Base-by-base conservation (phyloP, 78 protist species). In the Guillardia theta region DNA sequence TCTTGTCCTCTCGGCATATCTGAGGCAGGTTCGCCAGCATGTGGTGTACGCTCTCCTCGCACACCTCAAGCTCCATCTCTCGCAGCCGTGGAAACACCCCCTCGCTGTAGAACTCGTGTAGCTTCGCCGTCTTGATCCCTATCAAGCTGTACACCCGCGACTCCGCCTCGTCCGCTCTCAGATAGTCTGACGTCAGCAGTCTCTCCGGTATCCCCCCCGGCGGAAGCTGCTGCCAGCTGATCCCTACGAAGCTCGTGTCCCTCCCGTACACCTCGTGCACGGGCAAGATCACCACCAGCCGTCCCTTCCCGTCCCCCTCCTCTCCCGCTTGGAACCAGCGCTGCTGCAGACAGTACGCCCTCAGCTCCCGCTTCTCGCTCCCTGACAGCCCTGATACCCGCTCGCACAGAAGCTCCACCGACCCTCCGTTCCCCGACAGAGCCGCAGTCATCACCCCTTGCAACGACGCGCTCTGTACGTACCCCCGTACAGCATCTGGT, bases 21-120 rank as follows among this genome's bases (percentile, higher is more conserved):
- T 80, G 90, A 46, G 90, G 90, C 90, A 80, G 45, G 58, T 39
- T 24, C 90, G 22, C 90, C 9, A 80, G 90, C 90, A 80, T 80
- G 44, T 30, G 21, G 22, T 45, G 90, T 48, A 80, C 45, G 24
- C 58, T 15, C 90, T 80, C 53, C 8, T 80, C 53, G 1, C 43
- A 12, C 44, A 80, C 90, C 18, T 19, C 8, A 39, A 44, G 58
- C 45, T 80, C 48, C 43, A 80, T 24, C 48, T 6, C 18, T 1
- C 18, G 58, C 30, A 80, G 37, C 53, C 90, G 90, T 6, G 48
- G 43, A 37, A 80, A 44, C 8, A 80, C 90, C 37, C 33, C 53
- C 8, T 80, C 12, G 1, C 22, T 37, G 45, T 80, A 80, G 30
- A 15, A 80, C 48, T 44, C 48, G 37, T 46, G 0, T 24, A 39